Base-by-base conservation (phyloP, 345 rosid genomes). In the Atalantia buxifolia region DNA sequence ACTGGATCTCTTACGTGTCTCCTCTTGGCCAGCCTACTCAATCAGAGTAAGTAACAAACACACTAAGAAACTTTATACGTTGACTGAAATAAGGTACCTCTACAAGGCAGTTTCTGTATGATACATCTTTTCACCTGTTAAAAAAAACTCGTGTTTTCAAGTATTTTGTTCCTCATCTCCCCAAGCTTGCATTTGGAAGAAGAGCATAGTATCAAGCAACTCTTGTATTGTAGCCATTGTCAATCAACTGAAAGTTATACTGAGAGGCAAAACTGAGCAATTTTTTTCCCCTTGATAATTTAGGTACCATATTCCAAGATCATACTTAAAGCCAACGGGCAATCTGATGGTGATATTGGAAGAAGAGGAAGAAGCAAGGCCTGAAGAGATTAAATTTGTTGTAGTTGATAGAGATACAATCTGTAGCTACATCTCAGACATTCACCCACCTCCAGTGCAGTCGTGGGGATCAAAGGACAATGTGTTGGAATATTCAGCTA, bases 241-340 rank as follows among this genome's bases (percentile, higher is more conserved):
- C 48, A 42, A 42, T 42, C 14, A 42, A 42, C 48, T 61, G 16
- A 60, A 55, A 42, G 63, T 28, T 33, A 31, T 74, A 31, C 36
- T 8, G 40, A 66, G 38, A 62, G 14, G 18, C 56, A 50, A 50
- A 48, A 60, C 69, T 21, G 1, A 5, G 9, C 48, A 42, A 42
- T 2, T 10, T 42, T 10, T 9, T 13, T 0, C 30, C 7, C 7
- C 63, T 64, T 9, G 21, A 63, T 30, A 53, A 71, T 64, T 64
- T 82, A 91, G 94, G 85, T 95, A 92, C 79, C 99, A 93, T 79
- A 87, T 95, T 80, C 98, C 99, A 61, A 89, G 97, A 84, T 80
- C 95, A 14, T 93, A 66, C 88, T 33, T 96, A 45, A 91, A 90
- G 88, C 89, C 90, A 40, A 85, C 66, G 69, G 75, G 85, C 38